These are phyloP conservation scores for Metschnikowia colocasiae DNA, from an alignment of 805 yeast species.

Conservation along the genomic window DNA sequence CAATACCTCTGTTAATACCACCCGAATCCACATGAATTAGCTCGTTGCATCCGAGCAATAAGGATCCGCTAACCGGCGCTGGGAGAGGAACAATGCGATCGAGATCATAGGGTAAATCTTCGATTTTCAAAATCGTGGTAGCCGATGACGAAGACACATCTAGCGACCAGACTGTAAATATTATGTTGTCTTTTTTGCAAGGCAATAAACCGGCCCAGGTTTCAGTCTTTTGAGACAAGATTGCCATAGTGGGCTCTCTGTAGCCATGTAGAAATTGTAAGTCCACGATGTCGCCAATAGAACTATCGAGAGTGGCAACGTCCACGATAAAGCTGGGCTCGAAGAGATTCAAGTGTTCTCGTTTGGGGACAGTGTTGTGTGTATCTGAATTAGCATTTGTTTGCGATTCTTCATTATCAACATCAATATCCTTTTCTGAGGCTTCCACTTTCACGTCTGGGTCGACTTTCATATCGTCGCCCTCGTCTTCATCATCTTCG, in stretches of 20 bases:
- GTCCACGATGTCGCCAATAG: conserved; percentile 64
- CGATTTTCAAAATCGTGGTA: conserved; percentile 63
- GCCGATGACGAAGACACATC: conserved; percentile 57
- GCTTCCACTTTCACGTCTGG: conserved; percentile 5
- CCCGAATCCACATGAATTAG: conserved; percentile 75
- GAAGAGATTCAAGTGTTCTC: conserved; percentile 25
- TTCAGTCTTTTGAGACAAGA: conserved; percentile 50
- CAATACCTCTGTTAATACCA: conserved; percentile 61
- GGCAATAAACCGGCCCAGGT: conserved; percentile 81
- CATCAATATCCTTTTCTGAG: neutral
- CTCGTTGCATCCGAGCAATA: conserved; percentile 72
- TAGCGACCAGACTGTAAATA: conserved; percentile 61
- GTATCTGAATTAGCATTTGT: neutral
- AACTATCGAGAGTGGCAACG: conserved; percentile 52
- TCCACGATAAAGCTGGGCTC: conserved; percentile 57
- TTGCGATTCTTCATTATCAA: neutral
- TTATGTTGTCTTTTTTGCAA: conserved; percentile 57
- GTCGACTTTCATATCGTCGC: conserved; percentile 22
- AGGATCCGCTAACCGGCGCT: conserved; percentile 64
- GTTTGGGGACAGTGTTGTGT: neutral
- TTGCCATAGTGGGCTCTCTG: conserved; percentile 76
- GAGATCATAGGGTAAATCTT: conserved; percentile 70
- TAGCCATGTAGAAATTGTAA: conserved; percentile 69
- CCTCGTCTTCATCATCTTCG: conserved; percentile 37
- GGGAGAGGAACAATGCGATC: conserved; percentile 61